Evolutionary conservation across 2,329 filamentous ascomycete species (phyloP), one percentile per base, ranked within the genome.

Genomic region (Neofusicoccum kwambonambiense): DNA sequence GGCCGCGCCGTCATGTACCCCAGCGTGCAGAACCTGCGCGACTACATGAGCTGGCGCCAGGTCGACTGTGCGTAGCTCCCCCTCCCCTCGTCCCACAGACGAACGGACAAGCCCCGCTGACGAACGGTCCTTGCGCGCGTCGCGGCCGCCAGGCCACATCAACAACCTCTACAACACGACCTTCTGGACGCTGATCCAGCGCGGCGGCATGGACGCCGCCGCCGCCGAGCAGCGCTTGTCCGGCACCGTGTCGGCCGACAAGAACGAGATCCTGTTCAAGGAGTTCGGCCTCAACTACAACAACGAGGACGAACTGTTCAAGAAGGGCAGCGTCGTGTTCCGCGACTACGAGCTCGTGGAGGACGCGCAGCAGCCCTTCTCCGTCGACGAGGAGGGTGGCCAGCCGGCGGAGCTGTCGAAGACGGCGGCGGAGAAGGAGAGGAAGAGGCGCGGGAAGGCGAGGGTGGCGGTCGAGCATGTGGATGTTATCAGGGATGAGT

Each of bases 101-200:
- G 45, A 17, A 4, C 17, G 9, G 3, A 22, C 22, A 22, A 22
- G 22, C 22, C 22, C 22, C 22, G 22, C 22, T 22, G 22, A 22
- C 22, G 22, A 22, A 22, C 22, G 22, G 22, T 3, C 22, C 22
- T 22, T 22, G 22, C 22, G 3, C 22, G 22, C 3, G 22, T 3
- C 22, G 17, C 17, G 62, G 12, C 62, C 65, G 54, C 11, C 66
- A 94, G 91, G 91, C 69, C 95, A 99, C 75, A 96, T 99, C 71
- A 99, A 99, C 77, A 99, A 99, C 73, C 85, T 99, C 4, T 99
- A 97, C 78, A 99, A 99, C 76, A 99, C 95, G 0, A 92, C 92
- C 0, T 98, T 98, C 76, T 99, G 95, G 95, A 83, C 89, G 0
- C 82, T 99, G 71, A 90, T 98, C 22, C 87, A 92, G 68, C 81